Evolutionary conservation across 2,329 filamentous ascomycete genomes (phyloP), one percentile per base, ranked within the genome.

Genomic region (Ophiostoma ips): DNA sequence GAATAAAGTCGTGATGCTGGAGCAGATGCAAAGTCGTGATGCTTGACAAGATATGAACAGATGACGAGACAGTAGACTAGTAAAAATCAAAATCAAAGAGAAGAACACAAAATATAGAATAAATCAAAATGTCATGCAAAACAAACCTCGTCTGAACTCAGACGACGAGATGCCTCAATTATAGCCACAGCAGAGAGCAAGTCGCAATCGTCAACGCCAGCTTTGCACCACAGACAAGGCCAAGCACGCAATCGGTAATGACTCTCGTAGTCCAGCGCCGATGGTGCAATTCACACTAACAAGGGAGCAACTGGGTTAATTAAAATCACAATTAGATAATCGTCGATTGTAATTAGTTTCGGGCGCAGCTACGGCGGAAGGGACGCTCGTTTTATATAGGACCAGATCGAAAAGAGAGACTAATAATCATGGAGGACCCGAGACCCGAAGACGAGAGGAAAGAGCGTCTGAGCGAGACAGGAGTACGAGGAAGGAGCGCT

Each of bases 221-320:
- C n/a, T n/a, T 55, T 53, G 51, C 51, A 53, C 49, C 51, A 55
- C 49, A 50, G 33, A 13, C 12, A 36, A 30, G 34, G 24, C 7
- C 28, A 19, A 54, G 48, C 52, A 54, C 52, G 52, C 54, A 52
- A 55, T 52, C 34, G 47, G 40, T 16, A 16, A 24, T 34, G 44
- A 33, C 34, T 30, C 18, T 21, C 19, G 19, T 9, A 9, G 34
- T 41, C 28, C 30, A 24, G 24, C 30, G 24, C 44, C 48, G 51
- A 53, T 53, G 51, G 48, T 50, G 51, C 51, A 53, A 53, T 53
- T 31, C 48, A 50, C 51, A 53, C 51, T 50, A 50, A 38, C 36
- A 19, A 24, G 3, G 37, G 36, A 8, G 11, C 4, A 24, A 13
- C 11, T 5, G 37, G 12, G 8, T 8, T 5, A 28, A 8, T 28